These are phyloP conservation scores for Alternaria rosae DNA, from an alignment of 2,329 filamentous ascomycete genomes.

Conservation along the genomic window DNA sequence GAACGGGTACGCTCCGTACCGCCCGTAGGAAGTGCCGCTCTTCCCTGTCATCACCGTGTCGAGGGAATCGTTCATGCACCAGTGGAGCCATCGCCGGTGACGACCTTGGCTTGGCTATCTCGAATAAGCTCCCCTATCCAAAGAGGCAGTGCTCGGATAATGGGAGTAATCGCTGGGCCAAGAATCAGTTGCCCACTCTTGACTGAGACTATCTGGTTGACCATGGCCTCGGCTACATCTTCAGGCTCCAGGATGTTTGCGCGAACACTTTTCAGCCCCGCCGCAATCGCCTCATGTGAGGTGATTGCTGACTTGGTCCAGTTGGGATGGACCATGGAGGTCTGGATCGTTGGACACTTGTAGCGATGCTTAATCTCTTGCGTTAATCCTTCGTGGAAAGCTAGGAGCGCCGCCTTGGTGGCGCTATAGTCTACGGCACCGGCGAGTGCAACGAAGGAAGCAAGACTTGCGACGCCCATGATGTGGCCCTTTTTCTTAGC, in stretches of 20 bases:
- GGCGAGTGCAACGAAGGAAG: slow-evolving; percentile 43
- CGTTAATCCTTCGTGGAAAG: slow-evolving; percentile 47
- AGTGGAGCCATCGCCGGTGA: slow-evolving; percentile 37
- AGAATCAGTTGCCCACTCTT: slow-evolving; percentile 54
- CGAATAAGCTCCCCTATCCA: slow-evolving; percentile 48
- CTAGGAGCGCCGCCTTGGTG: slow-evolving; percentile 44
- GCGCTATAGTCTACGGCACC: slow-evolving; percentile 46
- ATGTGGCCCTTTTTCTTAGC: slow-evolving; percentile 48
- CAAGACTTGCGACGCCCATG: slow-evolving; percentile 46
- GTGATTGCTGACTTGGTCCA: slow-evolving; percentile 53
- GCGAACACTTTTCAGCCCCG: slow-evolving; percentile 41
- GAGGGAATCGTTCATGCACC: slow-evolving; percentile 12
- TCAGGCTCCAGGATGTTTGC: slow-evolving; percentile 49
- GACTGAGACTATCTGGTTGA: slow-evolving; percentile 53
- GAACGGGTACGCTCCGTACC: slow-evolving; percentile 1
- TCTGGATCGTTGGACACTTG: slow-evolving; percentile 54
- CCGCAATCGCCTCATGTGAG: slow-evolving; percentile 33
- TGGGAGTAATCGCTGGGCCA: slow-evolving; percentile 35
- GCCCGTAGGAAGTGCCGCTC: background rate
- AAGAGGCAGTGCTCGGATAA: slow-evolving; percentile 38
- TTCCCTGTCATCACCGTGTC: background rate
- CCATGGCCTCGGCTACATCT: slow-evolving; percentile 53
- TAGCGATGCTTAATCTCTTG: slow-evolving; percentile 54
- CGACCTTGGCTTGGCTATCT: slow-evolving; percentile 39
- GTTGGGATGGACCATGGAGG: slow-evolving; percentile 53